Evolutionary conservation across 257 asterid genomes (phyloP).

Genomic region (Capsicum pubescens): DNA sequence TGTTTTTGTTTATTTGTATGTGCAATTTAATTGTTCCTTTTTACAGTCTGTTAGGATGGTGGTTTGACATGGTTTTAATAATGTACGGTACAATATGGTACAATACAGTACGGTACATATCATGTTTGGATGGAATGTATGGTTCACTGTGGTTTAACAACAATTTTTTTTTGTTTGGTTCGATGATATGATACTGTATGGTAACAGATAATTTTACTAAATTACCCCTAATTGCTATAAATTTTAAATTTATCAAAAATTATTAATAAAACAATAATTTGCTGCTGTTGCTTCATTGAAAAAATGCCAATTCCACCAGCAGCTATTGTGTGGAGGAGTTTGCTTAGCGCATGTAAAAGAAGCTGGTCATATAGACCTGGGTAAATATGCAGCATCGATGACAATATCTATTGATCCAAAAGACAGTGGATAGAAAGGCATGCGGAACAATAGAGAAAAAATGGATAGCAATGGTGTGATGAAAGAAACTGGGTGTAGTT

Average conservation of each 20-base stretch:
- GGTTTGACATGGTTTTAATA: too few relatives aligned
- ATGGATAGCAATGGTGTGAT: slow-evolving; percentile 46
- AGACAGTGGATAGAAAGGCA: slow-evolving; percentile 51
- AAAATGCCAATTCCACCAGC: slow-evolving; percentile 51
- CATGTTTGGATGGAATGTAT: too few relatives aligned
- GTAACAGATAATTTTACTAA: too few relatives aligned
- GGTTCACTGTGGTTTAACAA: too few relatives aligned
- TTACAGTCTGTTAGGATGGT: too few relatives aligned
- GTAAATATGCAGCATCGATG: slow-evolving; percentile 46
- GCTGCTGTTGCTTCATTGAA: slow-evolving; percentile 29
- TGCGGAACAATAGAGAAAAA: slow-evolving; percentile 53
- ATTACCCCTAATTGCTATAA: too few relatives aligned
- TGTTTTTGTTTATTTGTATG: background rate
- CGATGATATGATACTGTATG: too few relatives aligned
- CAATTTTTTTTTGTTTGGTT: too few relatives aligned
- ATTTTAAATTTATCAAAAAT: too few relatives aligned
- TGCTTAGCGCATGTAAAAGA: slow-evolving; percentile 52
- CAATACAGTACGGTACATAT: too few relatives aligned
- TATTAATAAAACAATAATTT: too few relatives aligned
- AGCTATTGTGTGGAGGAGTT: slow-evolving; percentile 49
- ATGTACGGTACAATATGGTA: too few relatives aligned
- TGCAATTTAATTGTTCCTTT: background rate
- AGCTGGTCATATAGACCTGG: slow-evolving; percentile 46
- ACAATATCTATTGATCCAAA: slow-evolving; percentile 44
- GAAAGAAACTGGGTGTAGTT: slow-evolving; percentile 55